Evolutionary conservation across 306 rosid genomes (phyloP), one percentile per base, ranked within the genome.

Genomic region (Psophocarpus tetragonolobus): DNA sequence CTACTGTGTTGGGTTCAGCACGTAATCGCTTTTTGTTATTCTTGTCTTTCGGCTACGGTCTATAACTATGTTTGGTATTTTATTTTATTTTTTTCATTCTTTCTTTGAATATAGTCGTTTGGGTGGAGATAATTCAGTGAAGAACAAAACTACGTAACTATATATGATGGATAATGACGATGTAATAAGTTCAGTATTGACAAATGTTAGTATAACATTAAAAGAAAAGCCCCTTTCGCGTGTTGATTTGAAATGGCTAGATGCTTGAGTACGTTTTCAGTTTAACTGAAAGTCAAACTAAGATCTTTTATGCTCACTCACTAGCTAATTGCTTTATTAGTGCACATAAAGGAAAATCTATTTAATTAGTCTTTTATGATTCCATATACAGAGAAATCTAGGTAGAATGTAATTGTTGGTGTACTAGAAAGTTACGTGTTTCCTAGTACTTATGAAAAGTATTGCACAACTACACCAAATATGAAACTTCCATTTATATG

Each of bases 311-410:
- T 32, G 35, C 5, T 23, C 9, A 24, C 60, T 56, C 39, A 15
- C 29, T 73, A 54, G 27, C 6, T 30, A 9, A 15, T 17, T 74
- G 57, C 51, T 72, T 39, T 58, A 27, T 45, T 35, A 10, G 35
- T 18, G 71, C 62, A 30, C 12, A 17, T 29, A 61, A 44, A 75
- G 48, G 80, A 61, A 75, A 75, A 64, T 65, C 13, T n/a, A n/a
- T n/a, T n/a, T n/a, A n/a, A n/a, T n/a, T n/a, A 14, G 32, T 27
- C 3, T 53, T 38, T 13, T 17, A 58, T 54, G 67, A 36, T 54
- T 39, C 41, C 44, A 24, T 53, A 14, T 53, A 14, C 10, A 4
- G 6, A 17, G 63, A 75, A 47, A 60, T 32, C 2, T 44, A 7
- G 27, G 38, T 48, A 15, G 10, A 15, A n/a, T 21, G 5, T 29